Base-by-base conservation (phyloP, 2,329 filamentous ascomycete species). In the Claviceps purpurea region DNA sequence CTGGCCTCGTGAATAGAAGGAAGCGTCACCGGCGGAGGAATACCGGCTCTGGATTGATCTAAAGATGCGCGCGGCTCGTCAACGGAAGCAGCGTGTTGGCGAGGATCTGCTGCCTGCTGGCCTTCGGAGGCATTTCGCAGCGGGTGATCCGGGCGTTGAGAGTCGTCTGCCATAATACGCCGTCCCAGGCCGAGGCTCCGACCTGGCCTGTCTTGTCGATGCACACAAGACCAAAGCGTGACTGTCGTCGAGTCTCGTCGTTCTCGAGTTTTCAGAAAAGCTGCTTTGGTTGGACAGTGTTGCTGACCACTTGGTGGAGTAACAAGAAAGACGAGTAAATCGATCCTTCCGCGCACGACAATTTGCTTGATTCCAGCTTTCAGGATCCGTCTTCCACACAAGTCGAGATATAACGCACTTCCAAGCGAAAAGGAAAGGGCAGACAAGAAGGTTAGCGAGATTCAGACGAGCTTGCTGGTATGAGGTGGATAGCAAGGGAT, bases 1-100 rank as follows among this genome's bases (percentile, higher is more conserved):
- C 70, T 65, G 47, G 69, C 63, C 58, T 76, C 75, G 51, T 76
- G 69, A 50, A 78, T 77, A 18, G 75, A 71, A 1, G 75, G 75
- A 38, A 76, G 64, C 54, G 69, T 74, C 54, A 75, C 69, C 53
- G 68, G 65, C 49, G 69, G 62, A 50, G 72, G 70, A 69, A 74
- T 75, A 57, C 57, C 66, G 57, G 57, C 51, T 58, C 61, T 57
- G 50, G 62, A 57, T 14, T 47, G 44, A n/a, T 54, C 52, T 11
- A 42, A 52, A 50, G 52, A 47, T 39, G 52, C 50, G 42, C 50
- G 52, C 40, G 57, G 58, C 52, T 64, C 54, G 56, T 51, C 52
- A 42, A 41, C 24, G 10, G 50, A 37, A 20, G 56, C 5, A 22
- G 49, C 47, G 43, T 44, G 53, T 34, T 54, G 56, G 37, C 50